These are phyloP conservation scores for Cyclotella cryptica DNA, from an alignment of 108 stramenopile genomes.

Conservation along the genomic window DNA sequence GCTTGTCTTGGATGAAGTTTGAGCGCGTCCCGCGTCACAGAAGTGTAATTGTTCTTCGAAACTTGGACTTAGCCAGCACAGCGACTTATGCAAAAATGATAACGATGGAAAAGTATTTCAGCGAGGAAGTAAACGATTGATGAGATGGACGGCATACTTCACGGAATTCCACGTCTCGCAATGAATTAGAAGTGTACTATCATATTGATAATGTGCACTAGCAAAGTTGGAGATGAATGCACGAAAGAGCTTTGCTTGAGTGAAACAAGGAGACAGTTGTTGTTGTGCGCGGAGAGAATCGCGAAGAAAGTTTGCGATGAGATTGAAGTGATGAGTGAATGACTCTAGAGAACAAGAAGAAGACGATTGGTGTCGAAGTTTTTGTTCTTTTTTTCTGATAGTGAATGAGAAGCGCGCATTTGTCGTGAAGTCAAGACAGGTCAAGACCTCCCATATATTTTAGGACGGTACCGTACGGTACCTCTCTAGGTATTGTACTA, in stretches of 20 bases:
- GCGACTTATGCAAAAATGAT: conserved; percentile 12
- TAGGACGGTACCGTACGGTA: too few relatives aligned
- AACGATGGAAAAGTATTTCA: not conserved
- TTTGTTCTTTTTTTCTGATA: too few relatives aligned
- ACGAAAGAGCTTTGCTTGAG: not conserved
- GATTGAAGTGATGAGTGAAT: too few relatives aligned
- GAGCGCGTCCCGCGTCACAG: not conserved
- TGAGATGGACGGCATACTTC: conserved; percentile 7
- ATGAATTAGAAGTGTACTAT: not conserved
- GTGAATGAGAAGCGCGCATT: too few relatives aligned
- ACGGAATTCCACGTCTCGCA: not conserved
- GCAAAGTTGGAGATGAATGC: not conserved
- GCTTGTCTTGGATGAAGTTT: not conserved
- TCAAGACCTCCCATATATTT: too few relatives aligned
- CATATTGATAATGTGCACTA: not conserved
- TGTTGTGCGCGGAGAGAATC: not conserved
- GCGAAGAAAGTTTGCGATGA: not conserved
- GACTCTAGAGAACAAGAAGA: too few relatives aligned
- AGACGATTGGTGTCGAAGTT: too few relatives aligned
- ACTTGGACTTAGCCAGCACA: conserved; percentile 12
- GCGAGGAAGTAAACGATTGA: conserved; percentile 3
- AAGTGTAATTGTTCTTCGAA: conserved; percentile 5
- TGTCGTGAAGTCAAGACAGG: too few relatives aligned
- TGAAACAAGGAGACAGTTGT: not conserved
- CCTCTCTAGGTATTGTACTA: too few relatives aligned